Evolutionary conservation across 2,329 filamentous ascomycete species (phyloP).

Genomic region (Calonectria hawksworthii): DNA sequence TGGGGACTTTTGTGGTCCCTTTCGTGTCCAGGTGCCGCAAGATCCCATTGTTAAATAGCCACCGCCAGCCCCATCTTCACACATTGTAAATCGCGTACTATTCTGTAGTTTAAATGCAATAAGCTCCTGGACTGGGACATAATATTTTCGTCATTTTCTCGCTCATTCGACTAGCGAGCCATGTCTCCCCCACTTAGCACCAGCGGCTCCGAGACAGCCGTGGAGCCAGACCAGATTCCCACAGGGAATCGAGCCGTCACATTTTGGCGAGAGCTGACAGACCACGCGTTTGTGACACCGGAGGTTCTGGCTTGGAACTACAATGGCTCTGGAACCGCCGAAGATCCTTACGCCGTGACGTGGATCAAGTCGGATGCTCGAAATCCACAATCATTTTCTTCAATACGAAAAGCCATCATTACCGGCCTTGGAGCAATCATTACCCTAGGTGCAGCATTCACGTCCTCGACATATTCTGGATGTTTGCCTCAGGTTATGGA

Average conservation of each 20-base stretch:
- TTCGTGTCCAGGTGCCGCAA: neutral
- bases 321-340: constrained; percentile 8
- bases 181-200: constrained; percentile 4
- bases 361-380: constrained; percentile 10
- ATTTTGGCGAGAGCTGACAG: constrained; percentile 4
- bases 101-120: constrained; percentile 12
- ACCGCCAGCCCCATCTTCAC: neutral
- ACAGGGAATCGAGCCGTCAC: neutral
- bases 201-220: constrained; percentile 4
- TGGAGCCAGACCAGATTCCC: constrained; percentile 13
- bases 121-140: neutral
- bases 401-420: neutral
- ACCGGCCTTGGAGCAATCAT: constrained; percentile 21
- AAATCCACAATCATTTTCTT: constrained; percentile 16
- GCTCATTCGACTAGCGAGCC: neutral
- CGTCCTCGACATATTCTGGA: constrained; percentile 15
- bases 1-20: neutral
- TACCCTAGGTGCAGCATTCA: constrained; percentile 11
- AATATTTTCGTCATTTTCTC: neutral
- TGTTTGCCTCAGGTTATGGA: constrained; percentile 10
- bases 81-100: neutral
- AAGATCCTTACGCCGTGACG: neutral
- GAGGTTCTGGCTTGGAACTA: constrained; percentile 5
- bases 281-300: constrained; percentile 11
- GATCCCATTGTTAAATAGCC: neutral